phyloP scores from a whole-genome alignment of 768 basidiomycete genomes.

The Agaricus sinodeliciosus region DNA sequence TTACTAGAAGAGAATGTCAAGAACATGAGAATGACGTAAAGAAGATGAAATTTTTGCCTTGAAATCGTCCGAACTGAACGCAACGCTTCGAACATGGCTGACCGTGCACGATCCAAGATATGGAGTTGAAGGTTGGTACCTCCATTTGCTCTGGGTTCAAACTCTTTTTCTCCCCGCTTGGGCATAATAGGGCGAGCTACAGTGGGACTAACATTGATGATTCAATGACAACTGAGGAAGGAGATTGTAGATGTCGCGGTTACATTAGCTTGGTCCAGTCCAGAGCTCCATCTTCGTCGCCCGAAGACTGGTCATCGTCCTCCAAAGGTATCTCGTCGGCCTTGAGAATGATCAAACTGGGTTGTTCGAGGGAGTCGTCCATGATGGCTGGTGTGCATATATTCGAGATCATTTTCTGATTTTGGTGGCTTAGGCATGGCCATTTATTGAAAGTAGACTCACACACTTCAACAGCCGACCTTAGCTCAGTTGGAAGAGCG shows the following conservation, averaged over 20 bases:
- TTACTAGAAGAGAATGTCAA: constrained; percentile 43
- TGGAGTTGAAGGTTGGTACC: constrained; percentile 77
- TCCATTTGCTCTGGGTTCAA: constrained; percentile 66
- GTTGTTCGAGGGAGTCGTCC: constrained; percentile 57
- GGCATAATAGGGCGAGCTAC: constrained; percentile 71
- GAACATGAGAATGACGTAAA: not conserved
- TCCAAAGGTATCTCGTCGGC: constrained; percentile 21
- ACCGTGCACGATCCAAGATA: constrained; percentile 70
- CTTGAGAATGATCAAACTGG: constrained; percentile 24
- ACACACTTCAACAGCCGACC: constrained; percentile 18
- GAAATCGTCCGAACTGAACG: constrained; percentile 67
- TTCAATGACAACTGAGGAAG: constrained; percentile 11
- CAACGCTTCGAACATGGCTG: constrained; percentile 85
- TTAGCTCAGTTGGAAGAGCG: constrained; percentile 47
- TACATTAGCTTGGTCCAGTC: constrained; percentile 81
- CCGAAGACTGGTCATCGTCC: constrained; percentile 46
- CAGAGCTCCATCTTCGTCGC: constrained; percentile 67
- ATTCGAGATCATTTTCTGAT: too few species aligned
- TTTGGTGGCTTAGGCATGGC: too few species aligned
- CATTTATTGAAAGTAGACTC: not conserved
- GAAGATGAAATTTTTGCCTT: constrained; percentile 40
- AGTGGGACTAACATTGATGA: constrained; percentile 24
- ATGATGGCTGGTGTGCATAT: constrained; percentile 23
- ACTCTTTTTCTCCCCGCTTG: constrained; percentile 96
- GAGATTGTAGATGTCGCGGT: constrained; percentile 4